Evolutionary conservation across 345 rosid genomes (phyloP), one percentile per base, ranked within the genome.

Genomic region (Corchorus capsularis): DNA sequence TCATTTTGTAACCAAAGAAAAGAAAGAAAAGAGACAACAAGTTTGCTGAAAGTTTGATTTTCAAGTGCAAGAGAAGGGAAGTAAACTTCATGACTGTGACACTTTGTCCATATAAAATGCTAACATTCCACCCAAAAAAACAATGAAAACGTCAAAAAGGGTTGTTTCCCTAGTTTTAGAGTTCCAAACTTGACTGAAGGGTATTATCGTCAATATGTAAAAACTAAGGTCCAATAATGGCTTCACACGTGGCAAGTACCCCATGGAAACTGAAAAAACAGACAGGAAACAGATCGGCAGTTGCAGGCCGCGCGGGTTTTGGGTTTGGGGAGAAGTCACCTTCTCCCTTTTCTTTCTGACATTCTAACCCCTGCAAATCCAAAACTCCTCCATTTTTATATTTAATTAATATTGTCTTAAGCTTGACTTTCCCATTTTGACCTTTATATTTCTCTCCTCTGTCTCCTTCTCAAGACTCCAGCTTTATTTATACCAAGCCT

Each of bases 41-140:
- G 68, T 17, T 37, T 6, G 62, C 62, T 66, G 70, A 20, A 12
- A 12, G 53, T 20, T 27, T 27, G 34, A 14, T 16, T 52, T 32
- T 52, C 60, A 52, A 69, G 75, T 69, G 65, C 3, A 55, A 46
- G 66, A 83, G 84, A 77, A 64, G 82, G 35, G 49, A 32, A 72
- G 79, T 75, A 73, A 66, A 68, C 78, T 69, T 86, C 83, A 34
- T 61, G 87, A 69, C 1, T 14, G 72, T 14, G 72, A 68, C 72
- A 14, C 19, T 47, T 68, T 68, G 41, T 68, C 71, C 56, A 9
- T 13, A 13, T 7, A 20, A 19, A 67, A 49, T 27, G 5, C 39
- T 27, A 68, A 68, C 72, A 27, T 68, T 27, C 41, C 57, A 69
- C 72, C 59, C 56, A 50, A 68, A 47, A 13, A 41, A n/a, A n/a